Conservation (phyloP, 164 flowering plant genomes). For the Euptelea pleiosperma region DNA sequence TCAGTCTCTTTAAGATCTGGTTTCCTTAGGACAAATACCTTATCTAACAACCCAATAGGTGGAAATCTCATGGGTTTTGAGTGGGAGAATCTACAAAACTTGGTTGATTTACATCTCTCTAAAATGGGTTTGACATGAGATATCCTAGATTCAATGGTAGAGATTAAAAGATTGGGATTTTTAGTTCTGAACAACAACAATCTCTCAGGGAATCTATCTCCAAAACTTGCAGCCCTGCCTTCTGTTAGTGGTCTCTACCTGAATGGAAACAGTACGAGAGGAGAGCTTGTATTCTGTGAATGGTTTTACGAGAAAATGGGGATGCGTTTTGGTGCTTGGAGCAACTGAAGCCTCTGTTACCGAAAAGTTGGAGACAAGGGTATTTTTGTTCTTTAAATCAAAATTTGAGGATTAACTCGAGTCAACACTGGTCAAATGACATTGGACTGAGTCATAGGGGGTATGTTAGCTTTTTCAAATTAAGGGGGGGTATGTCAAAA, state of each 20-base stretch:
- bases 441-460: no score
- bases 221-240: conserved; percentile 52
- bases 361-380: no score
- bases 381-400: no score
- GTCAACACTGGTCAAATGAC: no score
- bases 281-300: conserved; percentile 56
- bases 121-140: conserved; percentile 50
- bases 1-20: conserved; percentile 45
- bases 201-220: conserved; percentile 56
- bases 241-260: conserved; percentile 50
- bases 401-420: no score
- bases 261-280: conserved; percentile 70
- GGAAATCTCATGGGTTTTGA: conserved; percentile 46
- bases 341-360: conserved; percentile 65
- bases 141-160: conserved; percentile 58
- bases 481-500: no score
- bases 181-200: conserved; percentile 66
- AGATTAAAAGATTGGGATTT: conserved; percentile 55
- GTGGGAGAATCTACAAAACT: conserved; percentile 49
- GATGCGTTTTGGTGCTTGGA: conserved; percentile 69
- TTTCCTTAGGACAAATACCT: conserved; percentile 56
- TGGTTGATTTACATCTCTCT: conserved; percentile 63
- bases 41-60: conserved; percentile 67
- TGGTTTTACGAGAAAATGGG: conserved; percentile 64
- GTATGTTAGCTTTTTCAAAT: no score